Percentiles rank a stretch among this genome's conserved stretches.
Conservation (phyloP, 2,329 filamentous ascomycete species). For the Alternaria arborescens region DNA sequence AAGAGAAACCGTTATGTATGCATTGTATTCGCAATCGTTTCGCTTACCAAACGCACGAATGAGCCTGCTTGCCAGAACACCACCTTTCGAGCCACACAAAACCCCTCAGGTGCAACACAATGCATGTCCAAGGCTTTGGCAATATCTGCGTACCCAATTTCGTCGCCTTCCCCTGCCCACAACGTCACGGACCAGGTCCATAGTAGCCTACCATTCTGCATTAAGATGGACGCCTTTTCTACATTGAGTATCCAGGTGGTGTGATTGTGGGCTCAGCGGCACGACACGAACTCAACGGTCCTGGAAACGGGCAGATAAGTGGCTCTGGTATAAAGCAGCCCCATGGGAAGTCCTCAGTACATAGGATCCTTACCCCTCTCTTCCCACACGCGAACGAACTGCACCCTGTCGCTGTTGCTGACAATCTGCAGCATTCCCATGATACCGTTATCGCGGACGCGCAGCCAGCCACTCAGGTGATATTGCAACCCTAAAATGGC, state of each 20-base stretch:
- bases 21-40: constrained; percentile 29
- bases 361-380: constrained; percentile 20
- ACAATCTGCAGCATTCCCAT: constrained; percentile 15
- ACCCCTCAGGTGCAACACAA: constrained; percentile 29
- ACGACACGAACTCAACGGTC: constrained; percentile 31
- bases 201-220: constrained; percentile 19
- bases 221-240: constrained; percentile 12
- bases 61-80: constrained; percentile 24
- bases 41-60: constrained; percentile 29
- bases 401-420: constrained; percentile 18
- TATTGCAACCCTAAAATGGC: constrained; percentile 12
- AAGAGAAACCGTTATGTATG: constrained; percentile 28
- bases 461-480: constrained; percentile 18
- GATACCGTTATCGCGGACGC: constrained; percentile 21
- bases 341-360: constrained; percentile 22
- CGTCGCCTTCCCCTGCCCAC: constrained; percentile 28
- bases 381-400: constrained; percentile 17
- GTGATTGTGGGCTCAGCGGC: constrained; percentile 25
- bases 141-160: constrained; percentile 21
- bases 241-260: constrained; percentile 14
- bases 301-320: constrained; percentile 21
- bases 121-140: constrained; percentile 28
- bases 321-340: constrained; percentile 23
- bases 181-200: constrained; percentile 11
- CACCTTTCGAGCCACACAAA: constrained; percentile 23